These are phyloP conservation scores for Geotrichum citri-aurantii DNA, from an alignment of 1,139 yeast genomes.

Conservation along the genomic window DNA sequence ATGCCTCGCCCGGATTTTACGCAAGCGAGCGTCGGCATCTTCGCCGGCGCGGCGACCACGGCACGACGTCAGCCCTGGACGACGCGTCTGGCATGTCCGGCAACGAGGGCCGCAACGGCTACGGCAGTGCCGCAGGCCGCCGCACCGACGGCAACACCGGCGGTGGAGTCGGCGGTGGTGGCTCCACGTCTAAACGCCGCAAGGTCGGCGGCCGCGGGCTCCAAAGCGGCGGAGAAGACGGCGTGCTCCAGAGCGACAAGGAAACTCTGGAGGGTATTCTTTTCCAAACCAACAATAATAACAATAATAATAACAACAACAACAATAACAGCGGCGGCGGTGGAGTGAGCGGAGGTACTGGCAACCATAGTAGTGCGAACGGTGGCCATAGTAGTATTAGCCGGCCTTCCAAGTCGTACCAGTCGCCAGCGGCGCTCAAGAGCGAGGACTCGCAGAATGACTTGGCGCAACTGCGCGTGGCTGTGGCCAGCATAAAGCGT, in stretches of 20 bases:
- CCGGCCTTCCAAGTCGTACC: conserved; percentile 27
- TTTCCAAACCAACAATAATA: conserved; percentile 25
- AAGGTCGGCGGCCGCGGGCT: conserved; percentile 17
- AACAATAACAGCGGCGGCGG: too few species aligned
- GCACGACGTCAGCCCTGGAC: conserved; percentile 25
- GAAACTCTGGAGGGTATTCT: conserved; percentile 35
- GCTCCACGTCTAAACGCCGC: conserved; percentile 22
- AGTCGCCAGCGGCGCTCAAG: conserved; percentile 41
- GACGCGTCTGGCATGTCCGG: conserved; percentile 34
- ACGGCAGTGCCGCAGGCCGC: conserved; percentile 18
- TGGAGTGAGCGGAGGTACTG: conserved; percentile 2
- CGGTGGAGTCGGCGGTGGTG: too few species aligned
- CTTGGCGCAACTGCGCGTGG: conserved; percentile 11
- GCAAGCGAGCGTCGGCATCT: conserved; percentile 30
- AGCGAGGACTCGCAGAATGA: conserved; percentile 18
- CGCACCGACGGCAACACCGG: conserved; percentile 22
- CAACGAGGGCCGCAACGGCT: conserved; percentile 27
- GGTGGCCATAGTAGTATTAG: neutral
- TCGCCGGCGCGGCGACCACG: conserved; percentile 29
- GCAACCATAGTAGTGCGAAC: neutral
- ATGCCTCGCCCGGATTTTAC: conserved; percentile 18
- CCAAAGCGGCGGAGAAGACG: conserved; percentile 25
- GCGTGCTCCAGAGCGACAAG: conserved; percentile 30
- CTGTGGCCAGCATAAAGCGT: conserved; percentile 11
- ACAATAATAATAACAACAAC: too few species aligned